phyloP scores from a whole-genome alignment of 169 alveolate species.

The Cryptosporidium canis region DNA sequence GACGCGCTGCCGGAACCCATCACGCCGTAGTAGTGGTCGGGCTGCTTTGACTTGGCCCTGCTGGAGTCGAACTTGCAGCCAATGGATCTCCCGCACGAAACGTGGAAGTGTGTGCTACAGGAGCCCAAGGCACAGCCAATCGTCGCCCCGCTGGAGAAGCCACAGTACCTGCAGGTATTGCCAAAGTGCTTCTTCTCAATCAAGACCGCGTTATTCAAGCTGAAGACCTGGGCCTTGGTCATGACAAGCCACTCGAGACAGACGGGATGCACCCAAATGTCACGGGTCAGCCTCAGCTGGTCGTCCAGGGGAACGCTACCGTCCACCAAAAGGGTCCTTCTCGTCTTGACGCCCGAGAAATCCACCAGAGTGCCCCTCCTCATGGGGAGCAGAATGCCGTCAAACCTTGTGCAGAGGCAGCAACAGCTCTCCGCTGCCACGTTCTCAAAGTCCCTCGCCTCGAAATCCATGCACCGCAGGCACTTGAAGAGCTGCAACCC shows the following conservation, averaged over 20 bases:
- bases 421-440: slow-evolving; percentile 31
- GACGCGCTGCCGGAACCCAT: background rate
- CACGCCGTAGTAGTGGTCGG: background rate
- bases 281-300: background rate
- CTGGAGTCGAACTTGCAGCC: slow-evolving; percentile 60
- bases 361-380: slow-evolving; percentile 21
- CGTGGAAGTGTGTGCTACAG: slow-evolving; percentile 39
- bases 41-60: slow-evolving; percentile 6
- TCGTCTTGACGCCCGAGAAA: background rate
- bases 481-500: background rate
- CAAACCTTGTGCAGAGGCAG: slow-evolving; percentile 62
- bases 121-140: slow-evolving; percentile 15
- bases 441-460: background rate
- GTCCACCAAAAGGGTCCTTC: slow-evolving; percentile 29
- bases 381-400: slow-evolving; percentile 17
- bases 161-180: slow-evolving; percentile 46
- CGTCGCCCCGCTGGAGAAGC: slow-evolving; percentile 33
- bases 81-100: slow-evolving; percentile 53
- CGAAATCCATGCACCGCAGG: slow-evolving; percentile 14
- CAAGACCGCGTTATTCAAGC: background rate
- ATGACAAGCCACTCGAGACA: slow-evolving; percentile 43
- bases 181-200: slow-evolving; percentile 52
- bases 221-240: background rate
- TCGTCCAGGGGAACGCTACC: slow-evolving; percentile 49
- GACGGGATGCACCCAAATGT: slow-evolving; percentile 57